A percentile compares a stretch with the other conserved stretches of the same genome.
Conservation (phyloP, 495 filamentous ascomycete genomes). For the Neurospora sp. region DNA sequence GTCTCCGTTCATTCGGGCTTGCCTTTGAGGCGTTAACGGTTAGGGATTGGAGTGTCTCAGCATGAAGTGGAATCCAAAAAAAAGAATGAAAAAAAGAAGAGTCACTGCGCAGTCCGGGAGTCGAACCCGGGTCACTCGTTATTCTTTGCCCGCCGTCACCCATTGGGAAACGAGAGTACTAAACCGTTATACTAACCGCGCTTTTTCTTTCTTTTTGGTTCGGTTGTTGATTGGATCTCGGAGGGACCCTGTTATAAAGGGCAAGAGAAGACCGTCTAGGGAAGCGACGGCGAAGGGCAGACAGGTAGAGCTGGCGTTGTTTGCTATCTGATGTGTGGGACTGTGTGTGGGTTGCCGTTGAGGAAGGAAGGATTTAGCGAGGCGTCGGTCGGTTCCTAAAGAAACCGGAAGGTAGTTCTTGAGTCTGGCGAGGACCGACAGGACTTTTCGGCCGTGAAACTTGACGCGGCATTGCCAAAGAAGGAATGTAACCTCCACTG, state of each 20-base stretch:
- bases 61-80: not conserved
- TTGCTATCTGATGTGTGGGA: no score
- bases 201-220: not conserved
- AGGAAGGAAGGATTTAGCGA: constrained; percentile 5
- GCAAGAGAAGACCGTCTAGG: no score
- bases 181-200: not conserved
- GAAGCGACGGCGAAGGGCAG: no score
- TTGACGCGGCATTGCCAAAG: no score
- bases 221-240: not conserved
- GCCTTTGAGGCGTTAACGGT: not conserved
- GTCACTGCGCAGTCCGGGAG: not conserved
- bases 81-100: not conserved
- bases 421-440: no score
- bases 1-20: not conserved
- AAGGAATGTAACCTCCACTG: no score
- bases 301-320: no score
- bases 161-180: not conserved
- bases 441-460: no score
- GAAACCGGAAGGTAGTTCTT: not conserved
- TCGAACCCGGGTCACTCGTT: not conserved
- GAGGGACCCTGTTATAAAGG: not conserved
- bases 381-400: not conserved
- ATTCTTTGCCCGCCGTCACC: not conserved
- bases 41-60: not conserved
- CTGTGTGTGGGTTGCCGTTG: not conserved